Conservation (phyloP, 768 basidiomycete species). For the Thelephora aurantiotincta region DNA sequence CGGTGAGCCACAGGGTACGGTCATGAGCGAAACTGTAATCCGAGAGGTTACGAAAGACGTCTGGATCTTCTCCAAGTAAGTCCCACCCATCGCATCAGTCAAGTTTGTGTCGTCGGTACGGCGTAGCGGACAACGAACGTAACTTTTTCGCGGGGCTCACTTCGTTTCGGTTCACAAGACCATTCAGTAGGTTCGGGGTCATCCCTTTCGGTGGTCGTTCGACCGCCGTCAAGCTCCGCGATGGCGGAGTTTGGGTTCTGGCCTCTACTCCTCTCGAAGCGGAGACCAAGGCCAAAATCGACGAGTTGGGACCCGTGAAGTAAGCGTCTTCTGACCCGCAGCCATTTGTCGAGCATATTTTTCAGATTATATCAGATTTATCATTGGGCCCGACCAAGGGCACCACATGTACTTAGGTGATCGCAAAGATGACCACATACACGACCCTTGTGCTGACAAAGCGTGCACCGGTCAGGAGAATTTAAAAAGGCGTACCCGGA, state of each 20-base stretch:
- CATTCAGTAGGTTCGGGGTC: conserved; percentile 51
- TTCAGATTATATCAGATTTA: conserved; percentile 25
- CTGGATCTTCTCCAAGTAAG: conserved; percentile 54
- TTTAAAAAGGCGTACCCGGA: conserved; percentile 57
- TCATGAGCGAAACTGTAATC: conserved; percentile 21
- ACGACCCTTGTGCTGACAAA: not conserved
- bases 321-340: conserved; percentile 14
- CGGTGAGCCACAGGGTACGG: no score
- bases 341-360: not conserved
- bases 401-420: conserved; percentile 47
- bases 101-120: no score
- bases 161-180: conserved; percentile 21
- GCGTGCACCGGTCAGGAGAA: conserved; percentile 23
- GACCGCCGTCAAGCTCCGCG: conserved; percentile 59
- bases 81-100: not conserved
- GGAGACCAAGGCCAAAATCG: conserved; percentile 48
- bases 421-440: conserved; percentile 8
- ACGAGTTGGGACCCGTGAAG: conserved; percentile 58
- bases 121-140: not conserved
- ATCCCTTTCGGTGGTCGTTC: conserved; percentile 73
- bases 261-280: conserved; percentile 62
- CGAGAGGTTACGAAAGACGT: conserved; percentile 33
- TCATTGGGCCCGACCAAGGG: conserved; percentile 41
- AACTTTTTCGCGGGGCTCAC: not conserved
- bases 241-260: conserved; percentile 68